Evolutionary conservation across 1,139 yeast species (phyloP).

Genomic region (Saccharomyces hybrid): DNA sequence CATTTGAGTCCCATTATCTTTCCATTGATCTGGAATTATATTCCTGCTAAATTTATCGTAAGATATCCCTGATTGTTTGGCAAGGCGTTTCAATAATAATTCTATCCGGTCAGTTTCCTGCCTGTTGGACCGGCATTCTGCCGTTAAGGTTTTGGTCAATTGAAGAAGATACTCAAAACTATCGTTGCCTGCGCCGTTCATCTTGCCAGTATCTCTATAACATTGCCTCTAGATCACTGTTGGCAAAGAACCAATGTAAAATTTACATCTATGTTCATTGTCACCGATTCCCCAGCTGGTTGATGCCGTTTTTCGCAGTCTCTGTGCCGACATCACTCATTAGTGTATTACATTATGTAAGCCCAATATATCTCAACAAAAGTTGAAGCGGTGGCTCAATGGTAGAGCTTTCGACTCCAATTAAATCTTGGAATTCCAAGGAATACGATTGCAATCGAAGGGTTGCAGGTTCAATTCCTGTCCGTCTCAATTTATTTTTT

Average conservation of each 20-base stretch:
- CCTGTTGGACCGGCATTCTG: conserved; percentile 19
- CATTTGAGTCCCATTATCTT: neutral
- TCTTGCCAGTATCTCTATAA: neutral
- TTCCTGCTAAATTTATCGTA: conserved; percentile 20
- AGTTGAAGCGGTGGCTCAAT: conserved; percentile 80
- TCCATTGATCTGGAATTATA: conserved; percentile 5
- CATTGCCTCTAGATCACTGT: neutral
- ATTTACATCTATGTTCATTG: neutral
- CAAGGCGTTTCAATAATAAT: conserved; percentile 23
- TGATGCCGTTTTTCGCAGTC: too few relatives aligned
- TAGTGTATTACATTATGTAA: neutral
- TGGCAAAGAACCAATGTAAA: neutral
- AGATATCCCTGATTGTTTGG: conserved; percentile 26
- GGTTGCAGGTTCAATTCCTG: conserved; percentile 76
- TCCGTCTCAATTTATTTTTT: conserved; percentile 48
- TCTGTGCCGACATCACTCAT: too few relatives aligned
- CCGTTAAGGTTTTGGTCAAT: conserved; percentile 19
- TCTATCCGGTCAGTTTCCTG: conserved; percentile 27
- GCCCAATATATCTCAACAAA: conserved; percentile 3
- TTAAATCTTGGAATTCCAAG: conserved; percentile 32
- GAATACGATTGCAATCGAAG: conserved; percentile 44
- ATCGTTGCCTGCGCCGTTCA: conserved; percentile 8
- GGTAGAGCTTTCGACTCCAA: conserved; percentile 91
- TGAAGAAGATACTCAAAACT: conserved; percentile 23
- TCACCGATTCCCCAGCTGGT: too few relatives aligned